A percentile compares a stretch with the other conserved stretches of the same genome.
phyloP scores from a whole-genome alignment of 805 yeast genomes.

The Metschnikowia reukaufii region DNA sequence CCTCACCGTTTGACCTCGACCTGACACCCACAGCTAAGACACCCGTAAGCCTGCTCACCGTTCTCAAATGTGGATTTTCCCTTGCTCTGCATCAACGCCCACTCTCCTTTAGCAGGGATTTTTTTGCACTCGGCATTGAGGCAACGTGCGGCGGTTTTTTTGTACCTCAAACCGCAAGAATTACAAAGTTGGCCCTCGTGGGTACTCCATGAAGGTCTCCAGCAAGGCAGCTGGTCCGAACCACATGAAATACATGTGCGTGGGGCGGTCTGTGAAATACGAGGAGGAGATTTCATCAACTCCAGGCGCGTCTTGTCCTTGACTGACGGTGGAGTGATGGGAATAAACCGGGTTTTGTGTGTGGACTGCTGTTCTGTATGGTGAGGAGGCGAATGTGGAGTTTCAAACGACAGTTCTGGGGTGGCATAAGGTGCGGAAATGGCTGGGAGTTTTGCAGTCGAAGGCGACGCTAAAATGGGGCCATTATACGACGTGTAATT shows the following conservation, averaged over 20 bases:
- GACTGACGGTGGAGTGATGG: conserved; percentile 43
- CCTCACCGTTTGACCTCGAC: conserved; percentile 37
- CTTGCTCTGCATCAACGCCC: conserved; percentile 80
- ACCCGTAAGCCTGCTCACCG: conserved; percentile 39
- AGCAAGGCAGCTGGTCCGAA: conserved; percentile 89
- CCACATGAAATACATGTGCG: conserved; percentile 89
- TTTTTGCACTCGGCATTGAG: conserved; percentile 70
- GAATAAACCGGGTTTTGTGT: conserved; percentile 29
- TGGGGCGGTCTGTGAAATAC: conserved; percentile 24
- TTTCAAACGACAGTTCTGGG: background rate
- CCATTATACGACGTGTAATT: background rate
- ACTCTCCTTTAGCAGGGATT: conserved; percentile 95
- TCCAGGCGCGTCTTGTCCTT: conserved; percentile 32
- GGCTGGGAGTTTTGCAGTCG: background rate
- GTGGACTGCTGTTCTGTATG: background rate
- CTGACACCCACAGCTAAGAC: conserved; percentile 44
- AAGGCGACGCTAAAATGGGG: background rate
- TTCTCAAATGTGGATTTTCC: conserved; percentile 49
- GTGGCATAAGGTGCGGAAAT: background rate
- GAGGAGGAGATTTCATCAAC: conserved; percentile 34
- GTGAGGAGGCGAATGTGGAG: background rate
- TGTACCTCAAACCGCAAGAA: conserved; percentile 92
- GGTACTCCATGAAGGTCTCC: conserved; percentile 97
- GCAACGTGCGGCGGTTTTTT: conserved; percentile 92
- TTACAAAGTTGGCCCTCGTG: conserved; percentile 94